Evolutionary conservation across 1,139 yeast genomes (phyloP), one percentile per base, ranked within the genome.

Genomic region (Zygosaccharomyces sapae): DNA sequence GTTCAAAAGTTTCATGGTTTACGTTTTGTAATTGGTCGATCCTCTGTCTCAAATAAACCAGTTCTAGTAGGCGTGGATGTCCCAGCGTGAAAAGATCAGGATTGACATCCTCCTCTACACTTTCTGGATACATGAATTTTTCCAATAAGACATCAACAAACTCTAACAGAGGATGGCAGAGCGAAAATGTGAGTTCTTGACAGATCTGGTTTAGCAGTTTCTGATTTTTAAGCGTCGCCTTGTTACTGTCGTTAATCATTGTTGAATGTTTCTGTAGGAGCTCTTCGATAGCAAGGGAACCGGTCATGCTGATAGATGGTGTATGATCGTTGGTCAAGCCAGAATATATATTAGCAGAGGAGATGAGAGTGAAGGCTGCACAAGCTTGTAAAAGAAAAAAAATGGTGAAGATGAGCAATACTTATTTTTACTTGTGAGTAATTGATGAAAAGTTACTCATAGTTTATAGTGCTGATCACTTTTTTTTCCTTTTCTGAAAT

Each of bases 131-230:
- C 60, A 58, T 59, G 34, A 61, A 50, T 10, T 47, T 39, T 38
- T 62, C 66, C 10, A 59, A 45, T 20, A 61, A 37, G 5, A 47
- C 46, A 33, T 62, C 65, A 5, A 53, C 52, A 36, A 57, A 57
- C 35, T 59, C 64, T 13, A 53, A 24, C 9, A 53, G 38, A 3
- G 63, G 57, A 19, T 39, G 47, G 22, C 48, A 43, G 10, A 57
- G 42, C 4, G 57, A 52, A 18, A 48, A 13, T 2, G 47, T 43
- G 6, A 53, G 33, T 13, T 52, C 47, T n/a, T 50, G 43, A 27
- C 54, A 47, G 12, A 54, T 45, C 13, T 53, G 46, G 37, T 54
- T 53, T 13, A 56, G 43, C 25, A 56, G 44, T 29, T 33, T 33
- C 30, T 45, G 49, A 43, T 56, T 56, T 24, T 49, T 45, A 1